phyloP scores from a whole-genome alignment of 768 basidiomycete species.

The Serendipita sp. region DNA sequence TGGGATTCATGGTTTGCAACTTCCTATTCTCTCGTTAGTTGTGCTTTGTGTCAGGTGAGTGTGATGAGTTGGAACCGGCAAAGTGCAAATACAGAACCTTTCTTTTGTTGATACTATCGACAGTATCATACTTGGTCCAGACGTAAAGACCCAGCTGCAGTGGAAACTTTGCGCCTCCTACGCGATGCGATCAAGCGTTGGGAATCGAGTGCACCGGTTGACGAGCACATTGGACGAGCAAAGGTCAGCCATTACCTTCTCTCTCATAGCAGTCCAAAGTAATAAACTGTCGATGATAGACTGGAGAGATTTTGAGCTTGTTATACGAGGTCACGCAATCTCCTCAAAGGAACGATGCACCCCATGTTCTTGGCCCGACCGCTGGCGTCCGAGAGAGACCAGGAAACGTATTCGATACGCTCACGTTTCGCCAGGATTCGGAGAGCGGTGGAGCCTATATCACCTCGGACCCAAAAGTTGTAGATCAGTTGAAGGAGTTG shows the following conservation, averaged over 20 bases:
- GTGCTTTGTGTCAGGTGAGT: slow-evolving; percentile 77
- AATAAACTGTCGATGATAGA: slow-evolving; percentile 28
- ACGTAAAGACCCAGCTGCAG: slow-evolving; percentile 59
- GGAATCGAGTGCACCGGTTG: slow-evolving; percentile 37
- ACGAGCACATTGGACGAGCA: slow-evolving; percentile 77
- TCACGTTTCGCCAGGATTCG: slow-evolving; percentile 66
- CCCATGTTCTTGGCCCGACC: slow-evolving; percentile 56
- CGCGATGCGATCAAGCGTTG: slow-evolving; percentile 75
- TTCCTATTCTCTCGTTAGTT: slow-evolving; percentile 74
- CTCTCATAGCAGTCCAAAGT: slow-evolving; percentile 6
- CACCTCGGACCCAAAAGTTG: not conserved
- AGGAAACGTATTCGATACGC: slow-evolving; percentile 17
- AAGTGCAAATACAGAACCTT: not conserved
- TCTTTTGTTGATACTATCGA: not conserved
- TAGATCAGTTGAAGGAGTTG: slow-evolving; percentile 1
- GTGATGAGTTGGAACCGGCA: not conserved
- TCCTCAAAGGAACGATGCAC: slow-evolving; percentile 27
- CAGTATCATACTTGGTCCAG: slow-evolving; percentile 92
- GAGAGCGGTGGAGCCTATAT: not conserved
- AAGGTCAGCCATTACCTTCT: slow-evolving; percentile 38
- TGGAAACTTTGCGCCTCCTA: slow-evolving; percentile 56
- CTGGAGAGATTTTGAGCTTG: slow-evolving; percentile 80
- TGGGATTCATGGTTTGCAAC: slow-evolving; percentile 82
- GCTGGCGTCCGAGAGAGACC: slow-evolving; percentile 40
- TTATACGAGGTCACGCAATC: slow-evolving; percentile 90